Base-by-base conservation (phyloP, 805 yeast genomes). In the Debaryomyces tyrocola region DNA sequence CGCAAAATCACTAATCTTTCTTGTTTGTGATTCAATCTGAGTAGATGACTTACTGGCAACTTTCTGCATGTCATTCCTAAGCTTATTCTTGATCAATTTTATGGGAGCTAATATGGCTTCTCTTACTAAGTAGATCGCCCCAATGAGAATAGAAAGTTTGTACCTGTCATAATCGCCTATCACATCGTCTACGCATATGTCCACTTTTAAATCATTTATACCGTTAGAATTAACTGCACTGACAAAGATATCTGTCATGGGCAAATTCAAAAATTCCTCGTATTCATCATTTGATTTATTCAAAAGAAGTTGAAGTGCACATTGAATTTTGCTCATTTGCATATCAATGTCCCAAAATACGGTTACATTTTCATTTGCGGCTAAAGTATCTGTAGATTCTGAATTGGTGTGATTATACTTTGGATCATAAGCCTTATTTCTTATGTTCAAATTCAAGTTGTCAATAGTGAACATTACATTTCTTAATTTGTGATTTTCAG, bases 31-130 rank as follows among this genome's bases (percentile, higher is more conserved):
- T 10, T 27, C 33, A 11, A 12, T 4, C 20, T 18, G 17, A 7
- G 10, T 12, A 4, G 17, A 14, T 10, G 29, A 3, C 14, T 37
- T 18, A 28, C 41, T n/a, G 9, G 45, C 21, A 45, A 53, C 40
- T 43, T 42, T 51, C 11, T 45, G 43, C 35, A 55, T 43, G 37
- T 62, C 69, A 24, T 54, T 59, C 33, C 47, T 55, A 20, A 69
- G 37, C 35, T 63, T 64, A 14, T 45, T 31, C 33, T 50, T 56
- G 7, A 67, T 55, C 8, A 47, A 15, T 33, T 56, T 57, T 5
- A 69, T 39, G 1, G 77, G 78, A 17, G 44, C 49, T 4, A 69
- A 14, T 1, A 72, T 43, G 28, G 63, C 59, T 45, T 67, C 66
- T 24, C 54, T 55, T 18, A 72, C 42, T 20, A 69, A 39, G 37